Percentiles rank a stretch among this genome's conserved stretches.
phyloP scores from a whole-genome alignment of 768 basidiomycete genomes.

The Trametes meyenii region DNA sequence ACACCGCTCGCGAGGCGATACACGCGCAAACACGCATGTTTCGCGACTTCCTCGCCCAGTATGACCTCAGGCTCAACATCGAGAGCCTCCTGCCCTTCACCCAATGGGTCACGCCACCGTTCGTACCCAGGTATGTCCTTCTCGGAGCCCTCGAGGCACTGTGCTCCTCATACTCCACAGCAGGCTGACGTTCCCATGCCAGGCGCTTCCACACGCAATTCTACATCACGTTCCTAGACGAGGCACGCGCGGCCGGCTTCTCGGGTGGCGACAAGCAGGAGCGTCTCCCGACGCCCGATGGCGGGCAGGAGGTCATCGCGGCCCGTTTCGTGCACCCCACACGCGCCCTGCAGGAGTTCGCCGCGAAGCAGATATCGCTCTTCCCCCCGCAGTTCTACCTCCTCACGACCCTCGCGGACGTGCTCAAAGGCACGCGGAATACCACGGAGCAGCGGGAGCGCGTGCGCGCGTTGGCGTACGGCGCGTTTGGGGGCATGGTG shows the following conservation, averaged over 20 bases:
- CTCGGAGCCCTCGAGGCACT: background rate
- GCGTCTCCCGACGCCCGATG: constrained; percentile 67
- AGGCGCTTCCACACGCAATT: constrained; percentile 77
- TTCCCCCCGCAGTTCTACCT: constrained; percentile 82
- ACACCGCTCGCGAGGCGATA: constrained; percentile 57
- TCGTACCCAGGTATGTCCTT: constrained; percentile 47
- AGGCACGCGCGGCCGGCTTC: constrained; percentile 47
- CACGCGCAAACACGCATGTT: constrained; percentile 56
- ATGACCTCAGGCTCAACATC: constrained; percentile 48
- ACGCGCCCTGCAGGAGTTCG: constrained; percentile 55
- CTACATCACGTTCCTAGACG: constrained; percentile 63
- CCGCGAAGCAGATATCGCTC: constrained; percentile 52
- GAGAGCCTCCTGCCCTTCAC: constrained; percentile 66
- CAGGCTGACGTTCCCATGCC: background rate
- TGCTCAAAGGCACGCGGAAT: constrained; percentile 47
- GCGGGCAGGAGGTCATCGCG: constrained; percentile 68
- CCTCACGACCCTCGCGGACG: constrained; percentile 57
- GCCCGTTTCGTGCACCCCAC: constrained; percentile 66
- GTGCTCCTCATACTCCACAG: background rate
- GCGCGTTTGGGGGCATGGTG: constrained; percentile 63
- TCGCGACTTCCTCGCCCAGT: constrained; percentile 50
- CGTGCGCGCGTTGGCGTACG: constrained; percentile 50
- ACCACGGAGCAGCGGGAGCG: constrained; percentile 49
- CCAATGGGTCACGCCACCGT: constrained; percentile 72
- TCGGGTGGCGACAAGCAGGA: constrained; percentile 59